phyloP scores from a whole-genome alignment of 2,329 filamentous ascomycete species.

The Sporothrix luriei region DNA sequence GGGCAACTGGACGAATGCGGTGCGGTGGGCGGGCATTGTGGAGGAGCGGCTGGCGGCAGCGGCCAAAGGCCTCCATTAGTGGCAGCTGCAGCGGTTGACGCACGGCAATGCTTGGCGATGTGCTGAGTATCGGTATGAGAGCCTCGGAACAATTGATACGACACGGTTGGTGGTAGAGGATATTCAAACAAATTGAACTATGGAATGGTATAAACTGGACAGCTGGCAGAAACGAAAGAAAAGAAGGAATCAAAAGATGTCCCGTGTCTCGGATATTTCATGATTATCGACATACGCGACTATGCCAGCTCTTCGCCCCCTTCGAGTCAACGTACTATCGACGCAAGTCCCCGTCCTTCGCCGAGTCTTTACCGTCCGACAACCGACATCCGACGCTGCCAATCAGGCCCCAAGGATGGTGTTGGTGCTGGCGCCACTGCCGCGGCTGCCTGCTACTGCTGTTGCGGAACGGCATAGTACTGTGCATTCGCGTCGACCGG shows the following conservation, averaged over 20 bases:
- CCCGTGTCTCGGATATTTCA: not conserved
- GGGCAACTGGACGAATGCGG: conserved; percentile 59
- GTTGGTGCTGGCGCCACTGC: no score
- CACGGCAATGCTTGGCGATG: not conserved
- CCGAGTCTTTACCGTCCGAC: no score
- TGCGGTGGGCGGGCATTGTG: conserved; percentile 63
- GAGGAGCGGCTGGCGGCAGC: conserved; percentile 54
- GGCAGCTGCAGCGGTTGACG: no score
- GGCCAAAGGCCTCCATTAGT: conserved; percentile 44
- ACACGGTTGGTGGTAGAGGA: not conserved
- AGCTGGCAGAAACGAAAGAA: not conserved
- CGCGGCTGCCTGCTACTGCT: not conserved
- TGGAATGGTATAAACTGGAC: conserved; percentile 3
- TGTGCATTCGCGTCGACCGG: no score
- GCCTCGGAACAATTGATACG: not conserved
- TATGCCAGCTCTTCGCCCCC: no score
- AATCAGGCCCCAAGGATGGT: no score
- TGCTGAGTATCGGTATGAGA: no score
- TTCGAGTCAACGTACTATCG: not conserved
- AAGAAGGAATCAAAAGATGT: not conserved
- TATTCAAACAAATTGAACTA: not conserved
- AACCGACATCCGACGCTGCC: no score
- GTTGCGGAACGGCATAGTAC: not conserved
- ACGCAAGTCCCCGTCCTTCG: not conserved
- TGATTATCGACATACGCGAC: no score